Evolutionary conservation across 2,329 filamentous ascomycete genomes (phyloP).

Genomic region (Escovopsis sp.): DNA sequence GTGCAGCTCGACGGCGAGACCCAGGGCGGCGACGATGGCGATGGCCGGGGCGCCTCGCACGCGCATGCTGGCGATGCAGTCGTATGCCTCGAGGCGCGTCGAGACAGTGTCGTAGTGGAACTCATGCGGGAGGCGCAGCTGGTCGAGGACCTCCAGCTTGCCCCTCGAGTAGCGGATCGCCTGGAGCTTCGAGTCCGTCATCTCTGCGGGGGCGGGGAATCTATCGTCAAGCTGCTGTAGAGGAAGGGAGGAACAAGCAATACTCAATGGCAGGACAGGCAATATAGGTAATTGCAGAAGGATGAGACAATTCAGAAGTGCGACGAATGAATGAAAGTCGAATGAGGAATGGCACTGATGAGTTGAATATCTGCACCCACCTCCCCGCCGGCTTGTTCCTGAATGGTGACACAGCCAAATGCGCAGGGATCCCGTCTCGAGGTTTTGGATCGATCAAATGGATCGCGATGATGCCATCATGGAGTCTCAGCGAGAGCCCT

Average conservation of each 20-base stretch:
- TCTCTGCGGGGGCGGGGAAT: not conserved
- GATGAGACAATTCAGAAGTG: not conserved
- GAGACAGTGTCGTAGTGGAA: constrained; percentile 62
- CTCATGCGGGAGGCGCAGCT: constrained; percentile 68
- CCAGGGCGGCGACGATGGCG: constrained; percentile 88
- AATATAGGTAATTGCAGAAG: not conserved
- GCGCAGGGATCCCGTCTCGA: no score
- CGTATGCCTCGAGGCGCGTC: constrained; percentile 61
- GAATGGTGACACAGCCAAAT: no score
- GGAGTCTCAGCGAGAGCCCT: no score
- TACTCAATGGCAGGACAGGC: not conserved
- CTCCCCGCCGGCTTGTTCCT: no score
- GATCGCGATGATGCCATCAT: no score
- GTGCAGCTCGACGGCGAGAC: constrained; percentile 71
- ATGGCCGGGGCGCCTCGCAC: constrained; percentile 80
- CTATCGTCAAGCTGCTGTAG: no score
- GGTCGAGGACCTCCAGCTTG: constrained; percentile 63
- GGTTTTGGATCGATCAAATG: no score
- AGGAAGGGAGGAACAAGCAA: not conserved
- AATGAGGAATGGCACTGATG: not conserved
- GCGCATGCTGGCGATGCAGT: constrained; percentile 69
- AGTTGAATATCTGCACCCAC: no score
- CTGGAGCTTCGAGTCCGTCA: constrained; percentile 45
- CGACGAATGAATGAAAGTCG: not conserved
- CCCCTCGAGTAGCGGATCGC: constrained; percentile 65